Evolutionary conservation across 2,329 filamentous ascomycete species (phyloP).

Genomic region (Pestalotiopsis sp.): DNA sequence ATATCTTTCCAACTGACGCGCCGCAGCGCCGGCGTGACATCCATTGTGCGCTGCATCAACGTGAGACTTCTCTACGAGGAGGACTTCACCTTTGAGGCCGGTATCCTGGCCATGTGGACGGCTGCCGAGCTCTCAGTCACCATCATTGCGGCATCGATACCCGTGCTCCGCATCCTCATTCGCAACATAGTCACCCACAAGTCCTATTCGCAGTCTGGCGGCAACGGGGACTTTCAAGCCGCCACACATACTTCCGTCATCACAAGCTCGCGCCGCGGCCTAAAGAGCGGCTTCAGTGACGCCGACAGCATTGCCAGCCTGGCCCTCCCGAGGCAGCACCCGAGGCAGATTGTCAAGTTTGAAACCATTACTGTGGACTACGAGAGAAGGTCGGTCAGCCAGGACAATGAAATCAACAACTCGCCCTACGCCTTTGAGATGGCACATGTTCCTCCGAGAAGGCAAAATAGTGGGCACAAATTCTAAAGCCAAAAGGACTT

Average conservation of each 20-base stretch:
- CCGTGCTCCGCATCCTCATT: conserved; percentile 8
- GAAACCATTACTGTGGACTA: conserved; percentile 5
- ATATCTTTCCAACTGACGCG: not conserved
- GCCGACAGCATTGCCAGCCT: conserved; percentile 5
- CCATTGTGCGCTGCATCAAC: conserved; percentile 7
- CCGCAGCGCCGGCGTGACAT: conserved; percentile 4
- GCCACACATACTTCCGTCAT: conserved; percentile 4
- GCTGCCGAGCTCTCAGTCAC: conserved; percentile 4
- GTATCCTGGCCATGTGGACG: conserved; percentile 4
- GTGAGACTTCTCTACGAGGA: conserved; percentile 8
- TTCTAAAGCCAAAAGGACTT: not conserved
- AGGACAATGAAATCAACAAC: not conserved
- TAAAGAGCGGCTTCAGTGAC: not conserved
- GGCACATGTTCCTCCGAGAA: conserved; percentile 2
- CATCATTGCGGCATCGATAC: conserved; percentile 10
- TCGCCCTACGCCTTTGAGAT: not conserved
- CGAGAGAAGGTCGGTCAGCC: conserved; percentile 5
- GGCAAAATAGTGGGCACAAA: not conserved
- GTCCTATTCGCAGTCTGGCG: conserved; percentile 5
- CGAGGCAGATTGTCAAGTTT: conserved; percentile 6
- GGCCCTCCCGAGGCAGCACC: not conserved
- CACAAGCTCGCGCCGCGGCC: not conserved
- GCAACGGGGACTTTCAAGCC: not conserved
- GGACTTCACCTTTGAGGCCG: conserved; percentile 5
- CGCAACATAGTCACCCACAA: conserved; percentile 8